Evolutionary conservation across 495 filamentous ascomycete genomes (phyloP).

Genomic region (Jackrogersella multiformis): DNA sequence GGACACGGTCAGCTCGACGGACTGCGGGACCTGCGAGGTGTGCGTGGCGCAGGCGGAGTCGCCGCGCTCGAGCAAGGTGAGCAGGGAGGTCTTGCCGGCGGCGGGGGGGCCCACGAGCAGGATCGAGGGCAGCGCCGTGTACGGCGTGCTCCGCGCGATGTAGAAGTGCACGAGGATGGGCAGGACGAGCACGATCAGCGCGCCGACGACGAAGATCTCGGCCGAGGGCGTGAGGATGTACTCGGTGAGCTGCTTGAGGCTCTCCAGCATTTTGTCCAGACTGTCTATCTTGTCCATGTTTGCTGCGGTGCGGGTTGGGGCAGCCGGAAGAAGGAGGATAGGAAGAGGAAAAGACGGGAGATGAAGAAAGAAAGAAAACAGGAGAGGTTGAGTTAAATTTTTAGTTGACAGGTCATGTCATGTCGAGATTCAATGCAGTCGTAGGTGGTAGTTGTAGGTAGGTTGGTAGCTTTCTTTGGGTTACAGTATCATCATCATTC

Average conservation of each 20-base stretch:
- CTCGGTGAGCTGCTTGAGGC: conserved; percentile 50
- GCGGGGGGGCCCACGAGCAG: conserved; percentile 85
- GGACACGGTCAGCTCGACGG: conserved; percentile 77
- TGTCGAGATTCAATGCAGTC: conserved; percentile 15
- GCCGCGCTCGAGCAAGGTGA: conserved; percentile 70
- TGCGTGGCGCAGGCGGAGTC: conserved; percentile 67
- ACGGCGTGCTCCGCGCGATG: conserved; percentile 72
- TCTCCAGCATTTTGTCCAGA: conserved; percentile 21
- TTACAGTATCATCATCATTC: conserved; percentile 43
- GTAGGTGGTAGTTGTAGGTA: no score
- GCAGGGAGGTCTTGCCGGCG: conserved; percentile 86
- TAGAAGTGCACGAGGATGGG: conserved; percentile 81
- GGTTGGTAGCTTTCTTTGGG: conserved; percentile 28
- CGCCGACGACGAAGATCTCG: conserved; percentile 68
- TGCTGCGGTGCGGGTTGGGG: conserved; percentile 4
- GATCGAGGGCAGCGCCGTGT: conserved; percentile 78
- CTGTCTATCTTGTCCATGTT: not conserved
- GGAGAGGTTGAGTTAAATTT: not conserved
- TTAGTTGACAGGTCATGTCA: conserved; percentile 19
- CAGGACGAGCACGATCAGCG: conserved; percentile 73
- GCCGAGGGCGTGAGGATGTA: conserved; percentile 61
- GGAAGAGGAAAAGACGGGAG: not conserved
- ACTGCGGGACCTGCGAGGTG: conserved; percentile 79
- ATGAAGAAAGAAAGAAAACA: not conserved
- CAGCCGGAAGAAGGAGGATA: not conserved